These are phyloP conservation scores for Botrytis tulipae DNA, from an alignment of 2,329 filamentous ascomycete species.

Conservation along the genomic window DNA sequence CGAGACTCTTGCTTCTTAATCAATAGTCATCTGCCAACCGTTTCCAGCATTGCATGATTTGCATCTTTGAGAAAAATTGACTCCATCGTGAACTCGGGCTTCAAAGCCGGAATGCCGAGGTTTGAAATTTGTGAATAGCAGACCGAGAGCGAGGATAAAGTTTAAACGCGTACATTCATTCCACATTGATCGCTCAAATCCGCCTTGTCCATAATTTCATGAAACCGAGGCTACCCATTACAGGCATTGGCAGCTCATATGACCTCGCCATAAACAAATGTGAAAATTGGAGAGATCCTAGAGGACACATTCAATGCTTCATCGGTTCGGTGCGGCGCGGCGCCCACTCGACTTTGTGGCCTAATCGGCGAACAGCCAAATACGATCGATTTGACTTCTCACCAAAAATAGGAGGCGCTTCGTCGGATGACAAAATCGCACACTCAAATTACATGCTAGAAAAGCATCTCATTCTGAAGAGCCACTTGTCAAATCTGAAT, in stretches of 20 bases:
- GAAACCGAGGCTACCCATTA: neutral
- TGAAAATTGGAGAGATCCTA: neutral
- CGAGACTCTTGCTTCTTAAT: neutral
- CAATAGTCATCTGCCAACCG: constrained; percentile 10
- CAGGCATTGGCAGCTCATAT: neutral
- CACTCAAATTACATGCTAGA: neutral
- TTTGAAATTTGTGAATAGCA: neutral
- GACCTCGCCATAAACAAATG: neutral
- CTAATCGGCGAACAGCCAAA: neutral
- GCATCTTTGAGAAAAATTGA: neutral
- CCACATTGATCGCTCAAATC: neutral
- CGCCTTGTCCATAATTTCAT: neutral
- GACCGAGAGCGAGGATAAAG: neutral
- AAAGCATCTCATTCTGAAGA: neutral
- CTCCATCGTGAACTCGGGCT: neutral
- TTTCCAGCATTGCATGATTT: neutral
- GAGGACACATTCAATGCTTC: neutral
- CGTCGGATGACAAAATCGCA: neutral
- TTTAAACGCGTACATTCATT: neutral
- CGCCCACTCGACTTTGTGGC: neutral
- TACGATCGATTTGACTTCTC: neutral
- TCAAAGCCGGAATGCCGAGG: neutral
- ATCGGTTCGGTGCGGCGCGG: neutral
- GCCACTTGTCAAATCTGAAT: neutral
- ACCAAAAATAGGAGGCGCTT: neutral